Conservation (phyloP, 208 protist genomes). For the Wallacemonas rigidus region DNA sequence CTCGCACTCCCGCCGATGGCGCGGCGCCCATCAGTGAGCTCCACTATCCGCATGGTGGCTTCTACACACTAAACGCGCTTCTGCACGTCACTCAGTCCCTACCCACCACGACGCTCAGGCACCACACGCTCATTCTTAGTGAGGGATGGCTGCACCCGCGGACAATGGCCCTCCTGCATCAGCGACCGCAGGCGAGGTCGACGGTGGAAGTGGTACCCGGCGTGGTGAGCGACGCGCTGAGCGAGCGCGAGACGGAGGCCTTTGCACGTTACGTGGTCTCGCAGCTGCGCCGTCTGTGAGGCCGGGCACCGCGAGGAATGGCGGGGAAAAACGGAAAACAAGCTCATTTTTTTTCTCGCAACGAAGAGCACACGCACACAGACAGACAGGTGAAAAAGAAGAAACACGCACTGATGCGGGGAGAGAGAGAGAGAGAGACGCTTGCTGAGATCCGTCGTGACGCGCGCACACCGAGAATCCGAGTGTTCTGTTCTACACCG, state of each 20-base stretch:
- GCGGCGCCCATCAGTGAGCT: slow-evolving; percentile 32
- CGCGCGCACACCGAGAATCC: too few species aligned
- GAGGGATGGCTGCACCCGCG: slow-evolving; percentile 67
- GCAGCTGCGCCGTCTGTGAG: slow-evolving; percentile 14
- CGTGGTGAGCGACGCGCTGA: slow-evolving; percentile 51
- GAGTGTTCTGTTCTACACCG: too few species aligned
- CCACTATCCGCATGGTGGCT: slow-evolving; percentile 57
- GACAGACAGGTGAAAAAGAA: too few species aligned
- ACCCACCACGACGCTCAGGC: slow-evolving; percentile 20
- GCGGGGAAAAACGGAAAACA: too few species aligned
- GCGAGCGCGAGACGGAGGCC: slow-evolving; percentile 42
- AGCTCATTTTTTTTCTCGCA: too few species aligned
- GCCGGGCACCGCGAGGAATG: too few species aligned
- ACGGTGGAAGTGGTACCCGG: slow-evolving; percentile 52
- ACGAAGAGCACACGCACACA: too few species aligned
- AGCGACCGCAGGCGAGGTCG: neutral
- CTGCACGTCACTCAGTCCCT: slow-evolving; percentile 36
- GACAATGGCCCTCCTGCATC: slow-evolving; percentile 49
- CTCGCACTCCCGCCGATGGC: neutral
- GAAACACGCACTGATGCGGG: too few species aligned
- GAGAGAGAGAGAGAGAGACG: too few species aligned
- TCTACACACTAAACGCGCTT: slow-evolving; percentile 62
- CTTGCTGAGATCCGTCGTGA: too few species aligned
- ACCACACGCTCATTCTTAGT: slow-evolving; percentile 55
- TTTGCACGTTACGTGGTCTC: slow-evolving; percentile 56